Base-by-base conservation (phyloP, 1,284 basidiomycete species). In the Cutaneotrichosporon cutaneum region DNA sequence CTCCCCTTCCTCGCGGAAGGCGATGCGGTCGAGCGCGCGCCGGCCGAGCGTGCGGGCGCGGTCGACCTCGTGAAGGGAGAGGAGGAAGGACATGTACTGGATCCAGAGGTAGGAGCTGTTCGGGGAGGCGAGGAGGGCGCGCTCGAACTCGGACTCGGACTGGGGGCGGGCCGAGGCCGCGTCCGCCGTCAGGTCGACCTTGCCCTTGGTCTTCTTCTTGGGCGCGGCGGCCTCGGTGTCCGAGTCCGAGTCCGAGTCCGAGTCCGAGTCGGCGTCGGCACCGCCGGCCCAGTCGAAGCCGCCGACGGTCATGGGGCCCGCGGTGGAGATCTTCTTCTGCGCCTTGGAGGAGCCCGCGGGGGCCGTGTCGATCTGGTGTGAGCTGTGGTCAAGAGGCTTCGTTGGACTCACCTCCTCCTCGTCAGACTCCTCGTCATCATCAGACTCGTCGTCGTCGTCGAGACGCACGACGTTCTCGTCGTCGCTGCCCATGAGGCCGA, bases 31-130 rank as follows among this genome's bases (percentile, higher is more conserved):
- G 64, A 96, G 82, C 4, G 94, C 96, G 32, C 92, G 87, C 58
- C 86, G 85, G 18, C 88, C 95, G 54, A 94, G 88, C 73, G 89
- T 86, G 39, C 94, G 86, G 16, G 95, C 96, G 79, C 94, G 94
- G 70, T 94, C 93, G 50, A 98, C 84, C 79, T 99, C 95, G 48
- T 94, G 93, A 16, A 99, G 86, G 70, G 94, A 92, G 5, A 99
- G 83, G 68, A 95, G 92, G 86, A 98, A 96, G 6, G 94, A 95
- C 92, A 99, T 98, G 79, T 95, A 99, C 78, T 97, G 95, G 65
- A 99, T 90, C 96, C 96, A 99, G 45, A 99, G 84, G 81, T 89
- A 97, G 0, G 97, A 99, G 14, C 93, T 97, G 78, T 97, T 94
- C 4, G 96, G 96, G 0, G 94, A 95, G n/a, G 92, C 90, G 30